phyloP scores from a whole-genome alignment of 305 asterid genomes.

The Fraxinus platypoda region DNA sequence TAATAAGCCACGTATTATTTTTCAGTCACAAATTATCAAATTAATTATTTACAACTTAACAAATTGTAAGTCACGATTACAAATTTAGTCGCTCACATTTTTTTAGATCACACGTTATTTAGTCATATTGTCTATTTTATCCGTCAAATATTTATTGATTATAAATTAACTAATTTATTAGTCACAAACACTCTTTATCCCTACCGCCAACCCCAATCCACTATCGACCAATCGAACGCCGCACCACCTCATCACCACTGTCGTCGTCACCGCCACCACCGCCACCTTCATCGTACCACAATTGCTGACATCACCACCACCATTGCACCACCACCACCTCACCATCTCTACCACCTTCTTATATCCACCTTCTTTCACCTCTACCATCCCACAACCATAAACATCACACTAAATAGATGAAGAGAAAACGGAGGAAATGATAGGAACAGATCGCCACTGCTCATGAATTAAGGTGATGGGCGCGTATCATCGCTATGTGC shows the following conservation, averaged over 20 bases:
- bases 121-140: too few species aligned
- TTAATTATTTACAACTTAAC: neutral
- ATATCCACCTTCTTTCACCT: neutral
- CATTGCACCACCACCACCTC: too few species aligned
- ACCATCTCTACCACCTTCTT: neutral
- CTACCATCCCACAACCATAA: neutral
- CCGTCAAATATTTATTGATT: too few species aligned
- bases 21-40: neutral
- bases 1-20: neutral
- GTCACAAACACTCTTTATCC: neutral
- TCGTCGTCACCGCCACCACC: too few species aligned
- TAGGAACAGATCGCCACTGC: neutral
- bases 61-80: neutral
- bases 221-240: neutral
- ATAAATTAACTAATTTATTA: neutral
- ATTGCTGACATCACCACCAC: neutral
- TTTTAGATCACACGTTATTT: neutral
- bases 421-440: neutral
- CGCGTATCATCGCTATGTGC: neutral
- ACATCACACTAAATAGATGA: neutral
- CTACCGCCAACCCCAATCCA: neutral
- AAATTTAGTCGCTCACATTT: neutral
- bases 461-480: neutral
- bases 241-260: too few species aligned
- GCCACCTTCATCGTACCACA: neutral